phyloP scores from a whole-genome alignment of 1,284 basidiomycete species.

The Bjerkandera adusta region DNA sequence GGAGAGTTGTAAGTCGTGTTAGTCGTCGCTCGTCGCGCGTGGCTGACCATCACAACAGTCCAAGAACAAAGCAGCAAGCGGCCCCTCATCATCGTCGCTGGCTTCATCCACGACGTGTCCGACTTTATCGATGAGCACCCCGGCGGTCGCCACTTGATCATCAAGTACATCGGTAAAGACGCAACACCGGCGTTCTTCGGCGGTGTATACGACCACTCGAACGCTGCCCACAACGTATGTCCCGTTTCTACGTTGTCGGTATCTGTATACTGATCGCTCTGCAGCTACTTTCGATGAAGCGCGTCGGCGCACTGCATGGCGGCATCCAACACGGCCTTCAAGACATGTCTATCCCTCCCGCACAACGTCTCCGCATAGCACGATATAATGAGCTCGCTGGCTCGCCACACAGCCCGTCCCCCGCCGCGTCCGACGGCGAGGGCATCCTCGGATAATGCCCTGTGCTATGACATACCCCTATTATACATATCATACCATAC shows the following conservation, averaged over 20 bases:
- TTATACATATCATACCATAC: too few relatives aligned
- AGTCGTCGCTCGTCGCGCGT: background rate
- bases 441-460: constrained; percentile 33
- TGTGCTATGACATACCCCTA: too few relatives aligned
- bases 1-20: constrained; percentile 64
- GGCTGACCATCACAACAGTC: constrained; percentile 38
- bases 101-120: constrained; percentile 86
- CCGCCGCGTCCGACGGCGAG: constrained; percentile 35
- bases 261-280: constrained; percentile 9
- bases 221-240: constrained; percentile 79
- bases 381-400: constrained; percentile 56
- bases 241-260: constrained; percentile 17
- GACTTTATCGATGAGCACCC: constrained; percentile 80
- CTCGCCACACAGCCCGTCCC: constrained; percentile 27
- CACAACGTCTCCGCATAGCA: constrained; percentile 66
- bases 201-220: constrained; percentile 80
- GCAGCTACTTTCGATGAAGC: constrained; percentile 78
- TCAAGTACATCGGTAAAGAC: constrained; percentile 71
- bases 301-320: constrained; percentile 75
- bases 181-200: constrained; percentile 85
- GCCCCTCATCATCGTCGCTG: constrained; percentile 72
- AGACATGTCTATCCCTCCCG: constrained; percentile 64
- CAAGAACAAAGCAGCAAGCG: constrained; percentile 65
- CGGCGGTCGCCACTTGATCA: constrained; percentile 68
- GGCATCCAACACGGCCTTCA: constrained; percentile 53